Evolutionary conservation across 2,329 filamentous ascomycete genomes (phyloP).

Genomic region (Sphaerostilbella broomeana): DNA sequence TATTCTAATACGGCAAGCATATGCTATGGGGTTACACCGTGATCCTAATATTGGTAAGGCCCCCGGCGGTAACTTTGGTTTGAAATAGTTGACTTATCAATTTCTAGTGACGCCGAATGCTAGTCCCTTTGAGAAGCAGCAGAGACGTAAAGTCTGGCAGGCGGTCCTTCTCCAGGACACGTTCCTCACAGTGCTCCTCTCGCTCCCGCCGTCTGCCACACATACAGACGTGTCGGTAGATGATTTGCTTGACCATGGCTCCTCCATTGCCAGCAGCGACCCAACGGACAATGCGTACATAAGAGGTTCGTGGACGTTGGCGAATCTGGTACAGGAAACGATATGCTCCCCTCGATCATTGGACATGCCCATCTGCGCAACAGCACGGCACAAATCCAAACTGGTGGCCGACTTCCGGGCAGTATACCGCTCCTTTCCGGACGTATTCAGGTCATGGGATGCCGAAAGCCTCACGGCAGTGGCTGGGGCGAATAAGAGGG

Average conservation of each 20-base stretch:
- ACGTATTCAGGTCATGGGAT: slow-evolving; percentile 63
- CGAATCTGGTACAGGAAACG: slow-evolving; percentile 69
- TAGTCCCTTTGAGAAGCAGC: slow-evolving; percentile 66
- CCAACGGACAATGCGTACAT: slow-evolving; percentile 66
- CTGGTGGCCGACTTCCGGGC: slow-evolving; percentile 63
- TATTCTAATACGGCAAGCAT: slow-evolving; percentile 68
- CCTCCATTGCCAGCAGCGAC: slow-evolving; percentile 50
- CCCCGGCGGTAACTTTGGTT: no score
- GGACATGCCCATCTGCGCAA: slow-evolving; percentile 63
- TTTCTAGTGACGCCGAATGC: slow-evolving; percentile 54
- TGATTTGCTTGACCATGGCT: slow-evolving; percentile 59
- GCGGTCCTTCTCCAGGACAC: slow-evolving; percentile 76
- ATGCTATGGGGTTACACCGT: slow-evolving; percentile 74
- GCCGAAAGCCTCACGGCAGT: slow-evolving; percentile 51
- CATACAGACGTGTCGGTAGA: slow-evolving; percentile 75
- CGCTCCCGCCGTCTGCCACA: slow-evolving; percentile 69
- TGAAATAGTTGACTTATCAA: no score
- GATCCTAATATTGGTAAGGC: slow-evolving; percentile 63
- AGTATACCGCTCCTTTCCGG: slow-evolving; percentile 66
- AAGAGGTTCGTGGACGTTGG: slow-evolving; percentile 70
- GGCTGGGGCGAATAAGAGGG: slow-evolving; percentile 54
- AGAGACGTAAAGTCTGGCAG: slow-evolving; percentile 75
- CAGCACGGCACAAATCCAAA: slow-evolving; percentile 61
- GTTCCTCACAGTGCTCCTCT: slow-evolving; percentile 70
- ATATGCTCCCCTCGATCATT: slow-evolving; percentile 70